Percentiles rank a stretch among this genome's conserved stretches.
Evolutionary conservation across 2,329 filamentous ascomycete genomes (phyloP).

Genomic region (Mollisia scopiformis): DNA sequence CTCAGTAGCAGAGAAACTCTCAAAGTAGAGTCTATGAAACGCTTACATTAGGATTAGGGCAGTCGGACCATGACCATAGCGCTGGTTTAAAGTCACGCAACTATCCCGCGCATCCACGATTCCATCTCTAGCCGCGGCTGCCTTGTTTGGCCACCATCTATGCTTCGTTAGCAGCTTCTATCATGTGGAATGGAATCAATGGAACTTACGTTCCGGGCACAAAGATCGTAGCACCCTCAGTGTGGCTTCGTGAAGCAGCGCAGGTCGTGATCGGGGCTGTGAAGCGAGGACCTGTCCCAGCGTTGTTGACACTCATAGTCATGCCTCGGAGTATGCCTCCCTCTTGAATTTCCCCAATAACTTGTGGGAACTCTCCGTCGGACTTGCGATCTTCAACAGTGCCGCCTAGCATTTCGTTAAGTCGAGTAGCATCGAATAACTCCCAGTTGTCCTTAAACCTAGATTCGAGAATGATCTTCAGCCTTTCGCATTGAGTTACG

Average conservation of each 20-base stretch:
- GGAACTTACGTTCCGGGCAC: neutral
- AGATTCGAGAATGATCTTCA: neutral
- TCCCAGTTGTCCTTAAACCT: neutral
- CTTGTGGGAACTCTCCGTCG: neutral
- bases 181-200: neutral
- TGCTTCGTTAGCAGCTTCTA: neutral
- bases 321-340: neutral
- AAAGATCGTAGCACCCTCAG: neutral
- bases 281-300: neutral
- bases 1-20: too few relatives aligned
- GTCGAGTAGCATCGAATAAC: neutral
- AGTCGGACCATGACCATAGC: constrained; percentile 47
- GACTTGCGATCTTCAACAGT: neutral
- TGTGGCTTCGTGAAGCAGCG: neutral
- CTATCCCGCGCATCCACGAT: neutral
- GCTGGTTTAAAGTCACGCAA: constrained; percentile 44
- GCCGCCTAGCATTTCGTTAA: neutral
- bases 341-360: neutral
- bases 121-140: constrained; percentile 57
- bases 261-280: neutral
- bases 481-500: neutral
- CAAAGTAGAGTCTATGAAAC: too few relatives aligned
- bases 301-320: neutral
- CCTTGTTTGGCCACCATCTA: constrained; percentile 42
- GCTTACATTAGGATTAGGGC: constrained; percentile 55